phyloP scores from a whole-genome alignment of 1,284 basidiomycete species.

The Malassezia restricta region DNA sequence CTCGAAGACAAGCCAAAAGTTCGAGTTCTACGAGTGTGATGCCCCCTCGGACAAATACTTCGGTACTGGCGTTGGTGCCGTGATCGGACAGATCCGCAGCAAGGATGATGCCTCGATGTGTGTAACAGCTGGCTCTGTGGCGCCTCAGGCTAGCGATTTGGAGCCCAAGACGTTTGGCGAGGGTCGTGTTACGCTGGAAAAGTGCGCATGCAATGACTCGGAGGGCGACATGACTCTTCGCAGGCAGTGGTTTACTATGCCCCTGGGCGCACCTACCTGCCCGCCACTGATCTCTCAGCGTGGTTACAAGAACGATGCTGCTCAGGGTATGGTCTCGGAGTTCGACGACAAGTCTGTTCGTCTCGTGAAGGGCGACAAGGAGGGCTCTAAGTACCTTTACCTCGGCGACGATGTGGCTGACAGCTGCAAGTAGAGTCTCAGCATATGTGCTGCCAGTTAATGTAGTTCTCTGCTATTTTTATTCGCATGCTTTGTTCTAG shows the following conservation, averaged over 20 bases:
- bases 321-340: neutral
- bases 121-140: neutral
- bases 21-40: neutral
- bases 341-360: neutral
- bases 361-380: neutral
- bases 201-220: neutral
- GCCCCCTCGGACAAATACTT: neutral
- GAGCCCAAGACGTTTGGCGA: neutral
- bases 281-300: neutral
- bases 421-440: slow-evolving; percentile 50
- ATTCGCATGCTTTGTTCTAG: too few relatives aligned
- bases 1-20: neutral
- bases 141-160: neutral
- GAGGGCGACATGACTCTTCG: neutral
- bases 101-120: neutral
- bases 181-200: neutral
- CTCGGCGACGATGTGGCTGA: neutral
- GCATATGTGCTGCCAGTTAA: neutral
- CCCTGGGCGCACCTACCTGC: neutral
- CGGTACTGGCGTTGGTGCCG: neutral
- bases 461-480: neutral
- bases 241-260: neutral
- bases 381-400: neutral
- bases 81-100: neutral
- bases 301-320: neutral